Base-by-base conservation (phyloP, 208 protist genomes). In the Leishmania arabica region DNA sequence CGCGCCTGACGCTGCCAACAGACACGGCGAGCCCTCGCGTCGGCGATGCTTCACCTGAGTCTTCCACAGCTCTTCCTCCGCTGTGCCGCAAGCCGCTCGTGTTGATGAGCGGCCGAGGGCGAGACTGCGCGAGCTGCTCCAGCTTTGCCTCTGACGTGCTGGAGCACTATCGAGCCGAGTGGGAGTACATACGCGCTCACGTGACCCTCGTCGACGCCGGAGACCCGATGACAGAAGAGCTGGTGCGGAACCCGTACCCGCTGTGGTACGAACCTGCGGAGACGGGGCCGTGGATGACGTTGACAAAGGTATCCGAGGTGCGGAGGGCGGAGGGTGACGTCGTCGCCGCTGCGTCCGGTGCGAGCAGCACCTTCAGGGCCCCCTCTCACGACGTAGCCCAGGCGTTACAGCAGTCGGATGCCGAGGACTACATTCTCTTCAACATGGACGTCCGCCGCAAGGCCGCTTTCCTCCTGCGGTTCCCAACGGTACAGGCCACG, bases 131-230 rank as follows among this genome's bases (percentile, higher is more conserved):
- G 24, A 86, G 79, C 77, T 89, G 86, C 72, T 73, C 66, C 8
- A n/a, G 53, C 69, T 79, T 86, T 34, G 54, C 72, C 45, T 40
- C 13, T 9, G 78, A 77, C 34, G 77, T 82, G 45, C 72, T 80
- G 66, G n/a, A 65, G 19, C 37, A 73, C 72, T 86, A 79, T 64
- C 81, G 76, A 31, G 88, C 87, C 13, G 90, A 94, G 78, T 90
- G 89, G 84, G 68, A 77, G 54, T 86, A 86, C 58, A 85, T 94
- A 37, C 84, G 79, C 60, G 80, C 84, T 65, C 82, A 91, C 71
- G 86, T 90, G 66, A 93, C 88, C 24, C 82, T 93, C 64, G 90
- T 93, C 56, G 83, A 85, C 80, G 82, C 82, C 6, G 83, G 88
- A 68, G 79, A 85, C 21, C 80, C 83, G 40, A 80, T 89, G 79